A percentile compares a stretch with the other conserved stretches of the same genome.
Evolutionary conservation across 352 stramenopile species (phyloP).

Genomic region (Globisporangium middletonii): DNA sequence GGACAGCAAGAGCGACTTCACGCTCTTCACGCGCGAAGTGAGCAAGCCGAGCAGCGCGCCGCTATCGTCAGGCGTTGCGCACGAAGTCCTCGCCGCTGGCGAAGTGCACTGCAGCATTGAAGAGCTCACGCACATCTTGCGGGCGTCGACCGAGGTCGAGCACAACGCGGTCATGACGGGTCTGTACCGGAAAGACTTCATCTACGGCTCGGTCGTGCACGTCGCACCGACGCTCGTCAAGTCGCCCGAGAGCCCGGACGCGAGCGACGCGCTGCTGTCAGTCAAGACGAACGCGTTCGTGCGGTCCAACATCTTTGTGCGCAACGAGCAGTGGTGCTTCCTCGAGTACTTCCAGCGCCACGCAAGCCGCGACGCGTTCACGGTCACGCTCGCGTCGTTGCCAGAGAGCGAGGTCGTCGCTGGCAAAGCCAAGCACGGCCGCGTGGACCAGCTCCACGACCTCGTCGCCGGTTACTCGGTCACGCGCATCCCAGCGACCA

Average conservation of each 20-base stretch:
- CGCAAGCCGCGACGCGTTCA: not conserved
- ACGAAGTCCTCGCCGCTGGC: conserved; percentile 8
- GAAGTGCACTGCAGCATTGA: conserved; percentile 8
- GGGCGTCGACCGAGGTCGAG: not conserved
- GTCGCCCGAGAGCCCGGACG: conserved; percentile 1
- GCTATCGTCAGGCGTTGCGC: not conserved
- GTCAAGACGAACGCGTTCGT: conserved; percentile 15
- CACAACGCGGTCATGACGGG: conserved; percentile 11
- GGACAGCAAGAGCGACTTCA: conserved; percentile 13
- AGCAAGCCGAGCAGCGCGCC: not conserved
- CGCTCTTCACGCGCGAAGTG: conserved; percentile 11
- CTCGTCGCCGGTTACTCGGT: no score
- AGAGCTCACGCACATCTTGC: conserved; percentile 9
- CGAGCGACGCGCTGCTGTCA: no score
- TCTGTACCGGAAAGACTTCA: conserved; percentile 16
- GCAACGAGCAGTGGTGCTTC: conserved; percentile 37
- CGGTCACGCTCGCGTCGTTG: no score
- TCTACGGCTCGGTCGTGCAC: conserved; percentile 32
- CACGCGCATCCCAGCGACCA: no score
- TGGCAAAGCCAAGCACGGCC: no score
- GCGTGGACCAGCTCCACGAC: no score
- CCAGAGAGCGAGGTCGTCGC: no score
- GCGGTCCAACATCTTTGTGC: conserved; percentile 27
- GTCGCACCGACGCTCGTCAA: conserved; percentile 2
- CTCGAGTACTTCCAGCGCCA: conserved; percentile 23